These are phyloP conservation scores for Baudoinia panamericana DNA, from an alignment of 495 filamentous ascomycete species.

Conservation along the genomic window DNA sequence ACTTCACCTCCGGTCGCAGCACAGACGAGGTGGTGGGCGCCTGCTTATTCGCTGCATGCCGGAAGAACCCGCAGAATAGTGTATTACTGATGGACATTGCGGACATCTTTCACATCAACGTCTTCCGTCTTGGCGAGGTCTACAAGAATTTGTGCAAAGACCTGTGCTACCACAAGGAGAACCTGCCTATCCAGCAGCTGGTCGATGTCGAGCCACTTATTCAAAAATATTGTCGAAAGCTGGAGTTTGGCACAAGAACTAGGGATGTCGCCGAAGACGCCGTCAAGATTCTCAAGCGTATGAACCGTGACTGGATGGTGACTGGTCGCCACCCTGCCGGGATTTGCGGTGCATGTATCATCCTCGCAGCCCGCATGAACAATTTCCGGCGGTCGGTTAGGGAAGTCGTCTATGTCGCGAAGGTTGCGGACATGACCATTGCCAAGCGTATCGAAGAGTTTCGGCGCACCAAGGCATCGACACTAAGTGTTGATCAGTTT, in stretches of 20 bases:
- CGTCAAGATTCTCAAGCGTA: constrained; percentile 69
- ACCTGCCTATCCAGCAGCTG: constrained; percentile 38
- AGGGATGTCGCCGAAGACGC: constrained; percentile 77
- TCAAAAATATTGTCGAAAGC: constrained; percentile 70
- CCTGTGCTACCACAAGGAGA: constrained; percentile 37
- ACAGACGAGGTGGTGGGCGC: constrained; percentile 71
- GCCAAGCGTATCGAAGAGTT: constrained; percentile 83
- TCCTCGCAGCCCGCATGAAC: constrained; percentile 92
- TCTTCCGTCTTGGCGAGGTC: constrained; percentile 75
- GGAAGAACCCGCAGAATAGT: constrained; percentile 46
- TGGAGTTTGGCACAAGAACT: constrained; percentile 71
- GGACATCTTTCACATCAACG: constrained; percentile 62
- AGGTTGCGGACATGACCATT: constrained; percentile 83
- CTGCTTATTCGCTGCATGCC: constrained; percentile 76
- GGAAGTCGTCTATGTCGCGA: constrained; percentile 91
- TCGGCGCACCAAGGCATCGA: constrained; percentile 61
- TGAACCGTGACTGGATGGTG: constrained; percentile 94
- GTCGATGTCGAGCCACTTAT: constrained; percentile 71
- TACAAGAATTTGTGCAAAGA: constrained; percentile 67
- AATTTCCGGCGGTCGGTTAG: constrained; percentile 84
- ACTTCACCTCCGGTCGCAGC: constrained; percentile 84
- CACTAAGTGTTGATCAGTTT: constrained; percentile 78
- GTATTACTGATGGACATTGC: constrained; percentile 90
- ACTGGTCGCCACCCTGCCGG: constrained; percentile 85
- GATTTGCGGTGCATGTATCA: constrained; percentile 84